Percentiles rank a stretch among this genome's conserved stretches.
Evolutionary conservation across 169 alveolate species (phyloP).

Genomic region (Babesia divergens): DNA sequence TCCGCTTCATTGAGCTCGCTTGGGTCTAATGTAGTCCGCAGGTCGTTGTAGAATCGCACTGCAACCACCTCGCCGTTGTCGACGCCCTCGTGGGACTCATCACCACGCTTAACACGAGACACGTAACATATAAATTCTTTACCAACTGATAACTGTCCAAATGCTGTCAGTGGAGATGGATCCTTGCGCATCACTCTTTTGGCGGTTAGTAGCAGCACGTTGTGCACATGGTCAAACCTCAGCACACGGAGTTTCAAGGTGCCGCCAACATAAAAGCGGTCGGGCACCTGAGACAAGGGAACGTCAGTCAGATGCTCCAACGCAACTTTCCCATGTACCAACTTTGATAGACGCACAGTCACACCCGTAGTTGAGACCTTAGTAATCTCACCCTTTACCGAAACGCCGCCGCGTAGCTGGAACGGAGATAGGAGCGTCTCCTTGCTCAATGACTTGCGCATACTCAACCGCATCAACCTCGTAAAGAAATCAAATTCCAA

Average conservation of each 20-base stretch:
- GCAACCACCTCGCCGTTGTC: slow-evolving; percentile 7
- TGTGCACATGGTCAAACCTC: slow-evolving; percentile 49
- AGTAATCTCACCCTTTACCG: slow-evolving; percentile 38
- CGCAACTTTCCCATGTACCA: slow-evolving; percentile 60
- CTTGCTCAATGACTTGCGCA: slow-evolving; percentile 10
- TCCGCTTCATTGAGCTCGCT: slow-evolving; percentile 39
- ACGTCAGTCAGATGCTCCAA: slow-evolving; percentile 60
- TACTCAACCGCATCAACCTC: slow-evolving; percentile 16
- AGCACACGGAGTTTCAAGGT: slow-evolving; percentile 48
- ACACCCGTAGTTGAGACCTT: slow-evolving; percentile 40
- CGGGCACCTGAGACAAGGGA: slow-evolving; percentile 50
- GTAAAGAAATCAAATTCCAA: slow-evolving; percentile 36
- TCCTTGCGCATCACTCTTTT: slow-evolving; percentile 42
- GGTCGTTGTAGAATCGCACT: slow-evolving; percentile 40
- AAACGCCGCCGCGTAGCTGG: slow-evolving; percentile 31
- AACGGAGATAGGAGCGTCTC: slow-evolving; percentile 40
- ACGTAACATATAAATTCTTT: slow-evolving; percentile 46
- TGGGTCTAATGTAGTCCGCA: slow-evolving; percentile 27
- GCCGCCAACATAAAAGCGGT: slow-evolving; percentile 30
- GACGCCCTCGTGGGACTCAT: not conserved
- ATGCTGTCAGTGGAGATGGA: slow-evolving; percentile 13
- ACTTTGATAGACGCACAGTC: slow-evolving; percentile 42
- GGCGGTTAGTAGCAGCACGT: slow-evolving; percentile 44
- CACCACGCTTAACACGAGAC: not conserved
- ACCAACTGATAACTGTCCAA: slow-evolving; percentile 38